Conservation (phyloP, 768 basidiomycete species). For the Psilocybe cyanescens region DNA sequence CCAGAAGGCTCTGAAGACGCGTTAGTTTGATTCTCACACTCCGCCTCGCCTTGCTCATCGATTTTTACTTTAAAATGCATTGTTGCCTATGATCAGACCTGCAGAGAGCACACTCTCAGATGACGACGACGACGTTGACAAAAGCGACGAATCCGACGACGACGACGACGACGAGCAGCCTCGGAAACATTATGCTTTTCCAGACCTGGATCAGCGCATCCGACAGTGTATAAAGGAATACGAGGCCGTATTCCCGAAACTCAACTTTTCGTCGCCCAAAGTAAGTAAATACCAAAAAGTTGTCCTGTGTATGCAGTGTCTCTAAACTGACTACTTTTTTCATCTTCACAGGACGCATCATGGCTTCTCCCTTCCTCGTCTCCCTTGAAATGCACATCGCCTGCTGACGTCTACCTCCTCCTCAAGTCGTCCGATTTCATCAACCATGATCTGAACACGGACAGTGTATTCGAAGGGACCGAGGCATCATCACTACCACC, state of each 20-base stretch:
- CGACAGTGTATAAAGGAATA: constrained; percentile 66
- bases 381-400: constrained; percentile 85
- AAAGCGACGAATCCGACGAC: constrained; percentile 39
- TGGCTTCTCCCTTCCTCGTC: constrained; percentile 88
- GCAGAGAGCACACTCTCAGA: constrained; percentile 63
- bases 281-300: constrained; percentile 54
- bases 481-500: constrained; percentile 12
- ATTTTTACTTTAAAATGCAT: neutral
- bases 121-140: constrained; percentile 42
- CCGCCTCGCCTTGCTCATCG: no score
- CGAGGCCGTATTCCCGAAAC: constrained; percentile 91
- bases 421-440: constrained; percentile 94
- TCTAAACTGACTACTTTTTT: neutral
- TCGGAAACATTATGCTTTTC: constrained; percentile 61
- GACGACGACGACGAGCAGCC: constrained; percentile 25
- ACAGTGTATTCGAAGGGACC: constrained; percentile 73
- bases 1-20: constrained; percentile 81
- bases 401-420: constrained; percentile 88
- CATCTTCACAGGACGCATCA: constrained; percentile 66
- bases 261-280: constrained; percentile 95
- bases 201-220: constrained; percentile 79
- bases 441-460: constrained; percentile 70
- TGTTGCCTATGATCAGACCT: constrained; percentile 38
- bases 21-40: constrained; percentile 44
- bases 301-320: neutral